Evolutionary conservation across 2,329 filamentous ascomycete species (phyloP).

Genomic region (Whalleya microplaca): DNA sequence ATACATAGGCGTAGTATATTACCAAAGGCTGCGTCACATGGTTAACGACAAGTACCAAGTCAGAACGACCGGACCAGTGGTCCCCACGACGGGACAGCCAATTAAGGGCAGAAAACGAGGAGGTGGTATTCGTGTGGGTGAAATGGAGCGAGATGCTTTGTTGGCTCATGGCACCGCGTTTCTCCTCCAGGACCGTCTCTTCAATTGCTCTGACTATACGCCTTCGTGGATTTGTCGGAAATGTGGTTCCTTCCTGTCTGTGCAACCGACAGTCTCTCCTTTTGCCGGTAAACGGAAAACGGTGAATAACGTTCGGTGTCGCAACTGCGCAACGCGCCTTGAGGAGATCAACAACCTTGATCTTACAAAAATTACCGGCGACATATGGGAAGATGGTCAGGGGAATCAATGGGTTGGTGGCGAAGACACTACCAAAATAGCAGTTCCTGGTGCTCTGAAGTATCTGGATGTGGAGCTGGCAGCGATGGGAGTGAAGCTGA

Average conservation of each 20-base stretch:
- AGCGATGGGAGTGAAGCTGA: slow-evolving; percentile 95
- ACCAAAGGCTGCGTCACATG: slow-evolving; percentile 98
- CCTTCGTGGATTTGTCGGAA: slow-evolving; percentile 85
- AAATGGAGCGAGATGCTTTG: slow-evolving; percentile 97
- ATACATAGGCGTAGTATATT: slow-evolving; percentile 96
- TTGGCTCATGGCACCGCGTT: slow-evolving; percentile 95
- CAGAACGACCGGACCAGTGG: slow-evolving; percentile 90
- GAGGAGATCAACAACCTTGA: slow-evolving; percentile 62
- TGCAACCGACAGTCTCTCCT: slow-evolving; percentile 75
- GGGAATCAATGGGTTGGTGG: slow-evolving; percentile 85
- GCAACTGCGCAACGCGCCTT: slow-evolving; percentile 71
- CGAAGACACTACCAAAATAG: slow-evolving; percentile 87
- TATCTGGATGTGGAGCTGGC: slow-evolving; percentile 94
- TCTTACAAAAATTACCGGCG: slow-evolving; percentile 61
- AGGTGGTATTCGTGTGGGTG: slow-evolving; percentile 97
- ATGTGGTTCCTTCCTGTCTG: slow-evolving; percentile 90
- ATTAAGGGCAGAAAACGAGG: slow-evolving; percentile 97
- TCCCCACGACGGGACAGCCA: slow-evolving; percentile 88
- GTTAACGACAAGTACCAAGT: slow-evolving; percentile 99
- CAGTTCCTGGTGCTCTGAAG: slow-evolving; percentile 88
- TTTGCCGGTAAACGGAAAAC: slow-evolving; percentile 68
- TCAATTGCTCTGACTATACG: slow-evolving; percentile 96
- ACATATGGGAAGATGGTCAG: slow-evolving; percentile 91
- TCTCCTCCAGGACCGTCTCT: slow-evolving; percentile 88
- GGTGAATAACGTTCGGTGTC: slow-evolving; percentile 74